Base-by-base conservation (phyloP, 352 stramenopile genomes). In the Pythium utonaiense region DNA sequence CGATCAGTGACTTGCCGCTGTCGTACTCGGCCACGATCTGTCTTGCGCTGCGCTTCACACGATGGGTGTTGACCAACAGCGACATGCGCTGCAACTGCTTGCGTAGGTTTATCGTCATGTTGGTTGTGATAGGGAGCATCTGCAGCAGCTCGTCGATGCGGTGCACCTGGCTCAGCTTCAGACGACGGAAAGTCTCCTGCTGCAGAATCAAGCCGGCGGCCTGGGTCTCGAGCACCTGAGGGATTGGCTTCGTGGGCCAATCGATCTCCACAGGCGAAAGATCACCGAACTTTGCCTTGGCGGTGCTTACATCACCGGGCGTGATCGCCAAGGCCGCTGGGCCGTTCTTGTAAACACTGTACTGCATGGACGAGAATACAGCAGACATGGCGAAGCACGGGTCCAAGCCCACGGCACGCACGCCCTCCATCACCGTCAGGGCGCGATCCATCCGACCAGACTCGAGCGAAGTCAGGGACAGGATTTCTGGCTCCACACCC, bases 71-170 rank as follows among this genome's bases (percentile, higher is more conserved):
- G n/a, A 94, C 82, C 19, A 94, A 56, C 42, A 94, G 66, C 38
- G 82, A 92, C 82, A 92, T 92, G 40, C 84, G 82, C 70, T 89
- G 78, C 38, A 94, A 52, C 66, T 94, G 84, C 62, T 94, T 94
- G 48, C 82, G 77, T 61, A 94, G 60, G 53, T 94, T 94, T 33
- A 94, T 78, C 27, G 84, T 94, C 78, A 94, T 88, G 59, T 94
- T 94, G 57, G 84, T 83, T 9, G 82, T 92, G 65, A 94, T 94
- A 21, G 84, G 84, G 62, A 94, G 71, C 84, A 94, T 88, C 62
- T 90, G 74, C 60, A 94, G 45, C 9, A 92, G 67, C 31, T 80
- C 79, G 47, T 94, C 84, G 40, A 94, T 91, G 59, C 84, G 80
- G 33, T 91, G 83, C 60, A 94, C 84, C 61, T 90, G 84, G 53